Evolutionary conservation across 164 flowering plant genomes (phyloP), one percentile per base, ranked within the genome.

Genomic region (Magnolia sinica): DNA sequence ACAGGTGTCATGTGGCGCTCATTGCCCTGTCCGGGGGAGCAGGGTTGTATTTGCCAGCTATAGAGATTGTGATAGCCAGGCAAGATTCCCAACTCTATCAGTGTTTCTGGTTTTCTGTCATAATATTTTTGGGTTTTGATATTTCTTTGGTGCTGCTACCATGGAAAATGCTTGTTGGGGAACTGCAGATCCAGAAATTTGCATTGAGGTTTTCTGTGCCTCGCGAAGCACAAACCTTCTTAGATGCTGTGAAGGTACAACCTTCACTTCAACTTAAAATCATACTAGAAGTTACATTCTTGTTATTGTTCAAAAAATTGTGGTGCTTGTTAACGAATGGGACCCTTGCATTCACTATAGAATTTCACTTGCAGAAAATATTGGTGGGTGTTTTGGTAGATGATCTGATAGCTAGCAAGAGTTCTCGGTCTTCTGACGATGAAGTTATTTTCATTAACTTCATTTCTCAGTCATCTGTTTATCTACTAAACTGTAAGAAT

Each of bases 1-100:
- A 65, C 89, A 87, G 81, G 82, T 87, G 69, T 81, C 90, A 22
- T 85, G 87, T 51, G 73, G 51, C 50, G 37, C 65, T 1, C 75
- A 80, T 16, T 84, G 81, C 29, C 80, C 87, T 72, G 19, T 73
- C 13, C 72, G 86, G 51, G 87, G 86, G 27, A 85, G 85, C 78
- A 85, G 87, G 68, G 87, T 76, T 20, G 75, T 87, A 59, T 80
- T 87, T 82, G 87, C 82, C 23, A 81, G 83, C 79, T 87, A 78
- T 75, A 85, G 74, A 74, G 87, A 87, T 74, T 52, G 67, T 70
- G 64, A 3, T 63, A 81, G 76, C 68, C 82, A 87, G 87, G 89
- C 76, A 80, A 76, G 80, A 72, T 73, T 66, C 78, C 63, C 45
- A n/a, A 29, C 58, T 76, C 11, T 59, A 69, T 65, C 11, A 55